Conservation (phyloP, 306 rosid species). For the Erythrophleum fordii region DNA sequence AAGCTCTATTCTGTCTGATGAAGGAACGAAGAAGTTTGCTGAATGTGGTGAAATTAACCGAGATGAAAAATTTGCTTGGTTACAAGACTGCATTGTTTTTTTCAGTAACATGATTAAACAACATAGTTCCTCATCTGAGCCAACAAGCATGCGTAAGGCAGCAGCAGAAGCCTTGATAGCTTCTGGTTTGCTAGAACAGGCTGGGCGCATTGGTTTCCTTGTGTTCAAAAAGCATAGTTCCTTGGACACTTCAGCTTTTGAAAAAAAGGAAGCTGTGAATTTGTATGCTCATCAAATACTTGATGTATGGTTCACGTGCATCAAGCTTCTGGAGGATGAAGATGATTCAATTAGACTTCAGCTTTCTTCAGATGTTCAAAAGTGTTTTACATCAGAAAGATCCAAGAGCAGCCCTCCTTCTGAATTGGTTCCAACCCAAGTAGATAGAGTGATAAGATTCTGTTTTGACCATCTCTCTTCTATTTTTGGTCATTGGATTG, state of each 20-base stretch:
- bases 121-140: constrained; percentile 72
- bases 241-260: constrained; percentile 42
- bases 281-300: constrained; percentile 69
- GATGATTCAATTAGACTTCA: constrained; percentile 73
- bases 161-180: constrained; percentile 83
- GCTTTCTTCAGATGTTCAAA: constrained; percentile 74
- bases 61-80: constrained; percentile 41
- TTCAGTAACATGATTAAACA: constrained; percentile 61
- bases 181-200: constrained; percentile 89
- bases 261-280: constrained; percentile 58
- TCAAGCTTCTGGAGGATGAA: constrained; percentile 93
- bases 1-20: constrained; percentile 49
- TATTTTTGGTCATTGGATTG: constrained; percentile 83
- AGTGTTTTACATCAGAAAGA: constrained; percentile 59
- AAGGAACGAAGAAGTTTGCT: constrained; percentile 24
- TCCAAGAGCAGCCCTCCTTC: constrained; percentile 40
- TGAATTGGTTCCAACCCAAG: constrained; percentile 73
- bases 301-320: constrained; percentile 82
- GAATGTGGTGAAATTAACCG: constrained; percentile 41
- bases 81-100: constrained; percentile 59
- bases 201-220: constrained; percentile 52
- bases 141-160: constrained; percentile 77
- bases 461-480: constrained; percentile 85
- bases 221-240: constrained; percentile 51
- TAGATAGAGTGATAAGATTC: constrained; percentile 80